A percentile compares a stretch with the other conserved stretches of the same genome.
Evolutionary conservation across 225 moss, liverwort and hornwort species (phyloP).

Genomic region (Antitrichia curtipendula): DNA sequence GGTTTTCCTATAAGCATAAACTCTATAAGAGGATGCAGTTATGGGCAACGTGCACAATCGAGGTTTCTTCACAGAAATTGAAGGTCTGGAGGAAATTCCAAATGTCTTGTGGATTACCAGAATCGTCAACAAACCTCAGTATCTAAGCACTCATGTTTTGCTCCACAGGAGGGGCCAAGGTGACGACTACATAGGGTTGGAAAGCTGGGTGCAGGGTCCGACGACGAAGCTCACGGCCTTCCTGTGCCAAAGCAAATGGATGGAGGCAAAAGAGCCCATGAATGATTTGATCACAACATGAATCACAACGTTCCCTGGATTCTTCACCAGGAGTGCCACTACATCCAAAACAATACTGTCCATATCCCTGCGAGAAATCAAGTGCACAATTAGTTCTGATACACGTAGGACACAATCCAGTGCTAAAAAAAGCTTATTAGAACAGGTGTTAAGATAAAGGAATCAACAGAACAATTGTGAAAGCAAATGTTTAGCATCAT

Average conservation of each 20-base stretch:
- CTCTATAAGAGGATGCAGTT: not conserved
- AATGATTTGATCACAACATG: slow-evolving; percentile 26
- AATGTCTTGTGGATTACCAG: not conserved
- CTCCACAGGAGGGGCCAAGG: slow-evolving; percentile 45
- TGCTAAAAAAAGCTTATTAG: not conserved
- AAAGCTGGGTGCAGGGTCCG: slow-evolving; percentile 53
- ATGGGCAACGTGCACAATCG: not conserved
- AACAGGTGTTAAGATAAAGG: not conserved
- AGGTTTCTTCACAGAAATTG: not conserved
- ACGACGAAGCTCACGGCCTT: slow-evolving; percentile 83
- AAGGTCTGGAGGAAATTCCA: not conserved
- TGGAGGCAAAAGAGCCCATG: slow-evolving; percentile 59
- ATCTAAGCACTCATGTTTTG: slow-evolving; percentile 37
- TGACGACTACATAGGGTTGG: slow-evolving; percentile 14
- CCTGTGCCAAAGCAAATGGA: slow-evolving; percentile 61
- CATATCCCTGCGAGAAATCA: slow-evolving; percentile 43
- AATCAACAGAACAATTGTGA: not conserved
- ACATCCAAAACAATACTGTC: slow-evolving; percentile 42
- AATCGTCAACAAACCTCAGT: not conserved
- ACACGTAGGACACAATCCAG: not conserved
- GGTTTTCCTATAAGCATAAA: not conserved
- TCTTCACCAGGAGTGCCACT: slow-evolving; percentile 43
- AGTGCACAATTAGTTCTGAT: not conserved
- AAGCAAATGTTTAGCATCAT: not conserved
- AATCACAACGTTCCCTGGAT: slow-evolving; percentile 47